phyloP scores from a whole-genome alignment of 78 protist genomes.

The Emiliania huxleyi region DNA sequence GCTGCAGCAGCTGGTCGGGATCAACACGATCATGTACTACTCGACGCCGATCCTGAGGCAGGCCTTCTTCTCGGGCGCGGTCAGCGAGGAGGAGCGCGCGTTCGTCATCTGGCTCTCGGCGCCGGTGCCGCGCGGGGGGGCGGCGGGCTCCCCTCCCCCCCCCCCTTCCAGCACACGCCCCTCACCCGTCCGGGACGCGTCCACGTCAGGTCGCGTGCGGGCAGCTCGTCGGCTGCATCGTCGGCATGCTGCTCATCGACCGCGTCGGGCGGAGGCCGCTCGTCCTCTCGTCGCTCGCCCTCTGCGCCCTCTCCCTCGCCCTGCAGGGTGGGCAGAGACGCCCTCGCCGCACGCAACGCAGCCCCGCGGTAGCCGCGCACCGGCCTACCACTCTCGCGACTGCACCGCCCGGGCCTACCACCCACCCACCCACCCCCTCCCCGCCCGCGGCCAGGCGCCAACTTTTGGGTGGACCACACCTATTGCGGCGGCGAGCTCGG shows the following conservation, averaged over 20 bases:
- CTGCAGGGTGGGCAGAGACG: too few relatives aligned
- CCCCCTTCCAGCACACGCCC: too few relatives aligned
- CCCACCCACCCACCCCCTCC: too few relatives aligned
- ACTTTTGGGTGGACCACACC: neutral
- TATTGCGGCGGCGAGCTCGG: neutral
- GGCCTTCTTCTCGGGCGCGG: neutral
- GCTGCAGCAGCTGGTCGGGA: neutral
- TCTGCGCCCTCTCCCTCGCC: too few relatives aligned
- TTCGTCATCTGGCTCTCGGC: neutral
- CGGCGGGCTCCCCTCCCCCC: too few relatives aligned
- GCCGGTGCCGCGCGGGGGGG: too few relatives aligned
- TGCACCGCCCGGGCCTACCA: too few relatives aligned
- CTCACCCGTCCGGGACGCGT: too few relatives aligned
- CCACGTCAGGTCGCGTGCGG: neutral
- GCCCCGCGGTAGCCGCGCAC: too few relatives aligned
- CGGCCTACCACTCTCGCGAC: too few relatives aligned
- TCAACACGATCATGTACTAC: constrained; percentile 11
- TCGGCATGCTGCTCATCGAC: neutral
- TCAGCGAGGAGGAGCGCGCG: neutral
- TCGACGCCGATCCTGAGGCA: neutral
- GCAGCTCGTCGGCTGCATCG: neutral
- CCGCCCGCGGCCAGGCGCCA: too few relatives aligned
- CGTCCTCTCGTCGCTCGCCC: neutral
- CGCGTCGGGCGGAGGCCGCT: neutral
- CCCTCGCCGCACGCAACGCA: too few relatives aligned